phyloP scores from a whole-genome alignment of 345 rosid species.

The Euclidium syriacum region DNA sequence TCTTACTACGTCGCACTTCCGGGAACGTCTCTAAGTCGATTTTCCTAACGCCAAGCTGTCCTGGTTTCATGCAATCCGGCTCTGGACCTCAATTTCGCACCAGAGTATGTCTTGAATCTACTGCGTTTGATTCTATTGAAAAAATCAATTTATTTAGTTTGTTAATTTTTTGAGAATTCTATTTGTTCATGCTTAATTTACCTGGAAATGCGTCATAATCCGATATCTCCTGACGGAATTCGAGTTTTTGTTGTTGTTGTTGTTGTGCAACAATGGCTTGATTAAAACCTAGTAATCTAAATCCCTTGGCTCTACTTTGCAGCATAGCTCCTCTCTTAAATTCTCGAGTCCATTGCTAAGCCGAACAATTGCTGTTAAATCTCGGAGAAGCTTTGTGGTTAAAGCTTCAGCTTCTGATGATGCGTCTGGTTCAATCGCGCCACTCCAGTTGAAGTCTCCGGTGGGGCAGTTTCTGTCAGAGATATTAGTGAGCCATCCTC shows the following conservation, averaged over 20 bases:
- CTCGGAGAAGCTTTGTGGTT: slow-evolving; percentile 41
- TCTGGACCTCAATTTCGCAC: slow-evolving; percentile 13
- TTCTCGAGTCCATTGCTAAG: slow-evolving; percentile 14
- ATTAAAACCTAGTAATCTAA: neutral
- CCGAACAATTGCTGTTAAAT: slow-evolving; percentile 28
- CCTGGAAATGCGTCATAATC: neutral
- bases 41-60: slow-evolving; percentile 25
- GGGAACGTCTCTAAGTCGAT: slow-evolving; percentile 26
- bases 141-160: neutral
- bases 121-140: neutral
- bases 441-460: slow-evolving; percentile 84
- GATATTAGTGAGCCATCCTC: slow-evolving; percentile 82
- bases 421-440: slow-evolving; percentile 55
- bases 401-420: slow-evolving; percentile 67
- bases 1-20: slow-evolving; percentile 27
- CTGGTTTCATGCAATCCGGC: slow-evolving; percentile 30
- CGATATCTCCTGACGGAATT: neutral
- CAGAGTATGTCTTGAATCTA: slow-evolving; percentile 30
- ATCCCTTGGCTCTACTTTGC: neutral
- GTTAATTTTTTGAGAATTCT: neutral
- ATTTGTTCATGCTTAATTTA: neutral
- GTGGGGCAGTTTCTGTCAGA: slow-evolving; percentile 82
- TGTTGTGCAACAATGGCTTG: neutral
- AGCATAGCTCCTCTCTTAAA: slow-evolving; percentile 6
- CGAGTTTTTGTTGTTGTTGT: neutral